Conservation (phyloP, 805 yeast species). For the Candida saitoana region DNA sequence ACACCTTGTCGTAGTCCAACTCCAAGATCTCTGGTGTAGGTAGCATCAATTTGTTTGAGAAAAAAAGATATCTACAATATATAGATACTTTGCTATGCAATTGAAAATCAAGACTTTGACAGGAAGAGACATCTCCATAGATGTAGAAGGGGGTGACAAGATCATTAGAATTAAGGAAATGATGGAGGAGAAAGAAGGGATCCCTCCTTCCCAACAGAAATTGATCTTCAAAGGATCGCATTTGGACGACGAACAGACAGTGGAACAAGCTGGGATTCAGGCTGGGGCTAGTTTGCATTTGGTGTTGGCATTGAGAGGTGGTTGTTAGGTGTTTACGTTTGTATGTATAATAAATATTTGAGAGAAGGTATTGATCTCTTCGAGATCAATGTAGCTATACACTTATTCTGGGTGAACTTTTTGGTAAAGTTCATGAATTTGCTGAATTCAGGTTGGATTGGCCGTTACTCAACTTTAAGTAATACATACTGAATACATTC, state of each 20-base stretch:
- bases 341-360: too few species aligned
- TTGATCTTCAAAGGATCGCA: slow-evolving; percentile 88
- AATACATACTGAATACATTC: slow-evolving; percentile 61
- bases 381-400: too few species aligned
- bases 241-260: slow-evolving; percentile 78
- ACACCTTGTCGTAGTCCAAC: slow-evolving; percentile 67
- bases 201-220: slow-evolving; percentile 94
- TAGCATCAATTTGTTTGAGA: slow-evolving; percentile 50
- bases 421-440: slow-evolving; percentile 42
- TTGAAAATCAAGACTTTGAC: slow-evolving; percentile 74
- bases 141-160: slow-evolving; percentile 65
- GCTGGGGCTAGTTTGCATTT: slow-evolving; percentile 88
- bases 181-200: slow-evolving; percentile 94
- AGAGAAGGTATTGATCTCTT: too few species aligned
- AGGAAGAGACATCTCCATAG: slow-evolving; percentile 78
- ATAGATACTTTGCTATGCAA: too few species aligned
- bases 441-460: slow-evolving; percentile 22
- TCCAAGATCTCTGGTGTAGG: slow-evolving; percentile 66
- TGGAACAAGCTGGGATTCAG: slow-evolving; percentile 66
- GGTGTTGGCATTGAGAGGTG: slow-evolving; percentile 92
- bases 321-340: slow-evolving; percentile 26
- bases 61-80: too few species aligned
- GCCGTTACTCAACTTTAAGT: slow-evolving; percentile 51
- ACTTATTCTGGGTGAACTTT: slow-evolving; percentile 21
- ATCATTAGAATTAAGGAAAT: slow-evolving; percentile 78